Evolutionary conservation across 2,329 filamentous ascomycete genomes (phyloP), one percentile per base, ranked within the genome.

Genomic region (Raffaelea arxii): DNA sequence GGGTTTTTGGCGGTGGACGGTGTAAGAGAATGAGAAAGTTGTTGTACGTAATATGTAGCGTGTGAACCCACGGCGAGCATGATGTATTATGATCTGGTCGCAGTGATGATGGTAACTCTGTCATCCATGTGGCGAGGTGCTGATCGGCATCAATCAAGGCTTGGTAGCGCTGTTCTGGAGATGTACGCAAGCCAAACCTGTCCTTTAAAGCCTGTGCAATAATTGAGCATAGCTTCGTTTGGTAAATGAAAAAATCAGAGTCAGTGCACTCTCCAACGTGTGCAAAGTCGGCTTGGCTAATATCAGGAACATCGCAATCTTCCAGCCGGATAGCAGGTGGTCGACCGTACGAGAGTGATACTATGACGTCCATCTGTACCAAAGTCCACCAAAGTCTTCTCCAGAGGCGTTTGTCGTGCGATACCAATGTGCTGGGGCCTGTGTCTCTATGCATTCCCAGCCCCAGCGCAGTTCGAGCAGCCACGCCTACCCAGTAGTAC

Each of bases 401-500:
- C 61, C 64, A 68, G 18, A 62, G 58, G 2, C 61, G 52, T 53
- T 63, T 65, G 25, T 62, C 57, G 27, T 60, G 47, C 3, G 54
- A 35, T 2, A 58, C 54, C 37, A 67, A 54, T 5, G 46, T 54
- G 46, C 52, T 56, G 6, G 48, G 25, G 2, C 42, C 57, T 7
- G 58, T 63, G 46, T 67, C 60, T 2, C 65, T 59, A 40, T 68
- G 73, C 70, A 77, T 74, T n/a, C 74, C 73, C 45, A 76, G 59
- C 0, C 74, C 74, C 1, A 71, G 67, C 2, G 72, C 74, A 27
- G 70, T 74, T 5, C 74, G 65, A 18, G 65, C 65, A 5, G 72
- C 74, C 4, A 74, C 63, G 3, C 74, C 74, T 6, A 76, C 63
- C 74, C 74, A 77, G 49, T 62, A 61, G 60, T 64, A 74, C 16